phyloP scores from a whole-genome alignment of 805 yeast species.

The Kodamaea restingae region DNA sequence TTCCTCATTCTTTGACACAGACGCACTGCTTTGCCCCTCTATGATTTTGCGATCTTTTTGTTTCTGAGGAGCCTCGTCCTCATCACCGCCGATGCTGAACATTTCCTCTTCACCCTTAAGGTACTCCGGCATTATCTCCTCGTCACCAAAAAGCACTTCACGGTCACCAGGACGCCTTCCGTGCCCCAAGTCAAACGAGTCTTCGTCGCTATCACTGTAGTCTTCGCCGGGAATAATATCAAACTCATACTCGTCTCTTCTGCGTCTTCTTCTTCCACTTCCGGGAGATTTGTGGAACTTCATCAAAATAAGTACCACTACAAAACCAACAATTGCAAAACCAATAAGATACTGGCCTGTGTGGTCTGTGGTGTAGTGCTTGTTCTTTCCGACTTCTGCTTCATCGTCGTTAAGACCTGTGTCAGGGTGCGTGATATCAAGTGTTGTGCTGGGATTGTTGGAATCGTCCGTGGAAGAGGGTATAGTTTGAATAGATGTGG shows the following conservation, averaged over 20 bases:
- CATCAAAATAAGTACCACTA: slow-evolving; percentile 44
- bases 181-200: slow-evolving; percentile 33
- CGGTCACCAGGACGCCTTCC: slow-evolving; percentile 12
- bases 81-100: slow-evolving; percentile 40
- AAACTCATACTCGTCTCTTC: slow-evolving; percentile 71
- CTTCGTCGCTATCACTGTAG: slow-evolving; percentile 37
- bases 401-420: slow-evolving; percentile 6
- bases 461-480: slow-evolving; percentile 1
- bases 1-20: slow-evolving; percentile 2
- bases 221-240: slow-evolving; percentile 73
- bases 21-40: slow-evolving; percentile 3
- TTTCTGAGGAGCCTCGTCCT: slow-evolving; percentile 16
- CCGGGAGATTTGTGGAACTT: slow-evolving; percentile 41
- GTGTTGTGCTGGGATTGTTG: slow-evolving; percentile 1
- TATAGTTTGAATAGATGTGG: background rate
- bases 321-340: slow-evolving; percentile 56
- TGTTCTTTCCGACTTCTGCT: slow-evolving; percentile 28
- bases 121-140: slow-evolving; percentile 19
- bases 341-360: slow-evolving; percentile 61
- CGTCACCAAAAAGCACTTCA: slow-evolving; percentile 8
- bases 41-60: background rate
- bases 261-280: slow-evolving; percentile 44
- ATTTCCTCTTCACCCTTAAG: slow-evolving; percentile 38
- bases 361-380: slow-evolving; percentile 37
- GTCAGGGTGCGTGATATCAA: slow-evolving; percentile 1